Evolutionary conservation across 345 rosid species (phyloP), one percentile per base, ranked within the genome.

Genomic region (Ceriops decandra): DNA sequence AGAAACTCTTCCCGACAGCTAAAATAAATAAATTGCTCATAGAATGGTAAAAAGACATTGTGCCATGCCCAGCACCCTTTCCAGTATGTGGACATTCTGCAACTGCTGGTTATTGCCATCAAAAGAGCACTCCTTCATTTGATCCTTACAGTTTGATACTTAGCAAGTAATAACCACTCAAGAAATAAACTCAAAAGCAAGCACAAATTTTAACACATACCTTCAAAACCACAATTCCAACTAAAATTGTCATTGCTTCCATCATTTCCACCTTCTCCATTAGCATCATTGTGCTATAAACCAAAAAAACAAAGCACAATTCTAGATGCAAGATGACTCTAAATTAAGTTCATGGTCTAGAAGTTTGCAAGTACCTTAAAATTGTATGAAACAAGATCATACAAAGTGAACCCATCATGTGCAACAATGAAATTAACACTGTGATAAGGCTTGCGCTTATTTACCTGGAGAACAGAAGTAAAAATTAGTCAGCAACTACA

Each of bases 221-320:
- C 98, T 88, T 93, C 98, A 68, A 74, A 77, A n/a, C 98, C 98
- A 81, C 97, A 93, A 72, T 93, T 93, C 98, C 97, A 93, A 76
- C 97, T 85, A 68, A 83, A 80, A 77, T 93, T 93, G 74, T 93
- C 96, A 73, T 88, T 91, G 86, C 89, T 60, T 73, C 96, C 98
- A 81, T 93, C 98, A 70, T 86, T 93, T 69, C 96, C 98, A 52
- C 90, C 88, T 84, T 93, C 98, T 68, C 98, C 98, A 82, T 93
- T 93, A 60, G 92, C 98, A 38, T 93, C 95, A 74, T 93, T 93
- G 78, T 93, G 97, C 97, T 93, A 88, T 21, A 76, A 72, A 71
- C 82, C 21, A 60, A 63, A 71, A n/a, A 72, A 32, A 24, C 10
- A 46, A 11, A 32, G 26, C 52, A 71, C 62, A 42, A 49, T 7